Base-by-base conservation (phyloP, 2,329 filamentous ascomycete species). In the Ophiostoma sp. region DNA sequence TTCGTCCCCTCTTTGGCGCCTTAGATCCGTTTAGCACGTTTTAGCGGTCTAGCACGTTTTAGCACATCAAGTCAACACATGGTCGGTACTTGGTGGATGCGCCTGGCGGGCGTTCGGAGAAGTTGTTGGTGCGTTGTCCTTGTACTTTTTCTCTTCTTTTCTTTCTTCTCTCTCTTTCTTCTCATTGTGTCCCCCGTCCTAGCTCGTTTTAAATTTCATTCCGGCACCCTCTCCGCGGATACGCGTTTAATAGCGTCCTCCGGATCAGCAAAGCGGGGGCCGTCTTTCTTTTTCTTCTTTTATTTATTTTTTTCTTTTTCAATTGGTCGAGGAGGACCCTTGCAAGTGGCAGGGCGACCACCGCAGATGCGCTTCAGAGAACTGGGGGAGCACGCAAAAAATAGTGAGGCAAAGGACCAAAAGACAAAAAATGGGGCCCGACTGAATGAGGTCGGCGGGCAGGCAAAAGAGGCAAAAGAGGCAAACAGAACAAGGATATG, bases 241-340 rank as follows among this genome's bases (percentile, higher is more conserved):
- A 69, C 45, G 45, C 66, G 66, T 69, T 69, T 55, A 55, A 69
- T 69, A 69, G 48, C 45, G 48, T 39, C 66, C 66, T 69, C 66
- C 66, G 66, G 66, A 69, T 69, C 66, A 55, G 31, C 64, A 68
- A n/a, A 55, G 66, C 48, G 48, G 66, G 42, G 63, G 12, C 9
- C 64, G 6, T n/a, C 9, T 15, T 66, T 63, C 22, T 31, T 8
- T 19, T 61, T 61, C 28, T 31, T 36, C 2, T 9, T 42, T 11
- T 42, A 12, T 64, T 1, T 28, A 6, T 22, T 39, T 17, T n/a
- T 15, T 17, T 11, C 1, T 31, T 28, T 17, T 11, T 22, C 19
- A 12, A n/a, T n/a, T 48, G 6, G n/a, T 22, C 6, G 8, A 68
- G 17, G 25, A 48, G 11, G 55, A 48, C 36, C 39, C 36, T 48